phyloP scores from a whole-genome alignment of 2,329 filamentous ascomycete species.

The Coniochaeta hoffmannii region DNA sequence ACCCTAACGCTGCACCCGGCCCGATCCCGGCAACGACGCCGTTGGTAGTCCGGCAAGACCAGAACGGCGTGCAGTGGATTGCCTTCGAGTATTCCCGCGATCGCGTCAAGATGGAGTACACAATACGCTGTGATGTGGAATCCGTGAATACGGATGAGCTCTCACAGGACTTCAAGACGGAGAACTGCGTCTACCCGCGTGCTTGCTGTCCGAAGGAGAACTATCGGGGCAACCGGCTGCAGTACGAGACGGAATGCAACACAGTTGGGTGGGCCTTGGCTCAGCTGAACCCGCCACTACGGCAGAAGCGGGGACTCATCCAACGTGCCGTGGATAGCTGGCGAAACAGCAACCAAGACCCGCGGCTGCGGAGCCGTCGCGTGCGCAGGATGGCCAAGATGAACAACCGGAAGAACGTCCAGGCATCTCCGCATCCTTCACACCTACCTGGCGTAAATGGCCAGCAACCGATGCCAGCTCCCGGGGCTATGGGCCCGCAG shows the following conservation, averaged over 20 bases:
- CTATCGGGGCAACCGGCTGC: slow-evolving; percentile 89
- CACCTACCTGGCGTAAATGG: slow-evolving; percentile 50
- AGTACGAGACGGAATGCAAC: slow-evolving; percentile 98
- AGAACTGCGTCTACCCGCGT: slow-evolving; percentile 96
- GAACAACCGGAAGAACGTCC: slow-evolving; percentile 72
- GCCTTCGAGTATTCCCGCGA: slow-evolving; percentile 97
- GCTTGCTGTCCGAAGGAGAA: slow-evolving; percentile 93
- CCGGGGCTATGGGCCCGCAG: slow-evolving; percentile 54
- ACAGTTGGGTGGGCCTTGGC: slow-evolving; percentile 98
- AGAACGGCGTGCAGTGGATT: slow-evolving; percentile 97
- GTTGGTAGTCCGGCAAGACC: slow-evolving; percentile 86
- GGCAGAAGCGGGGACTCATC: slow-evolving; percentile 91
- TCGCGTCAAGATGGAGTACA: slow-evolving; percentile 98
- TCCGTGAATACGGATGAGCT: slow-evolving; percentile 88
- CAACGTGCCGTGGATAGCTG: slow-evolving; percentile 97
- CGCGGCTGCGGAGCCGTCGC: slow-evolving; percentile 78
- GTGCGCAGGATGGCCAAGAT: slow-evolving; percentile 96
- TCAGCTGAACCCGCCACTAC: slow-evolving; percentile 81
- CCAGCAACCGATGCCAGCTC: slow-evolving; percentile 56
- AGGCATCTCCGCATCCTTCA: slow-evolving; percentile 12
- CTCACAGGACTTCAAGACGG: slow-evolving; percentile 84
- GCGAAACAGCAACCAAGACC: slow-evolving; percentile 98
- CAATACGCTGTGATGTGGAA: slow-evolving; percentile 95
- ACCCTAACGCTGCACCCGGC: slow-evolving; percentile 86
- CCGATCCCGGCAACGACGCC: slow-evolving; percentile 96